Percentiles rank a stretch among this genome's conserved stretches.
Conservation (phyloP, 768 basidiomycete species). For the Trametes gibbosa region DNA sequence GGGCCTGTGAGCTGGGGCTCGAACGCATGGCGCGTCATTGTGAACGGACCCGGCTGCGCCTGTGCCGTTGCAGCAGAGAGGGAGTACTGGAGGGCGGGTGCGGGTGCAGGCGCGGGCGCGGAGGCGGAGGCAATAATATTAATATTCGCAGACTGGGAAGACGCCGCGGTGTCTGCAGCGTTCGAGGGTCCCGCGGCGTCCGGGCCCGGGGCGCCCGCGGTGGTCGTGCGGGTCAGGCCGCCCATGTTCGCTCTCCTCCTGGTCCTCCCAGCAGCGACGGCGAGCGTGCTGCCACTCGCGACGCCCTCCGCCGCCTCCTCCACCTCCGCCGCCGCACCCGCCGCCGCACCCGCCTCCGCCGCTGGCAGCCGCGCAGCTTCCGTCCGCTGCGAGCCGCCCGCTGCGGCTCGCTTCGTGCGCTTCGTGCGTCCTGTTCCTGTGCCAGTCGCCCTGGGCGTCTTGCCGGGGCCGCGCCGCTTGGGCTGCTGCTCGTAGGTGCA, state of each 20-base stretch:
- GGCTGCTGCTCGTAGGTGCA: constrained; percentile 54
- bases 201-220: constrained; percentile 9
- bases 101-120: neutral
- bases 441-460: constrained; percentile 62
- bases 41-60: neutral
- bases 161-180: constrained; percentile 4
- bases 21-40: constrained; percentile 3
- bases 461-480: constrained; percentile 71
- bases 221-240: no score
- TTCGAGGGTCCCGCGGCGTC: constrained; percentile 9
- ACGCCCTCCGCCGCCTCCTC: neutral
- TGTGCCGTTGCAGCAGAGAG: neutral
- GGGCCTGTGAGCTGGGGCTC: constrained; percentile 17
- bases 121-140: neutral
- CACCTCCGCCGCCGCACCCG: neutral
- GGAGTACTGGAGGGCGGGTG: neutral
- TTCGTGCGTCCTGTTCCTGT: neutral
- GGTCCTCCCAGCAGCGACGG: no score
- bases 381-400: neutral
- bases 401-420: neutral
- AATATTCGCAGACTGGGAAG: neutral
- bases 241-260: neutral
- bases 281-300: neutral
- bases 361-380: neutral
- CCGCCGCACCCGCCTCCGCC: no score